Evolutionary conservation across 1,284 basidiomycete species (phyloP).

Genomic region (Takashimella tepidaria): DNA sequence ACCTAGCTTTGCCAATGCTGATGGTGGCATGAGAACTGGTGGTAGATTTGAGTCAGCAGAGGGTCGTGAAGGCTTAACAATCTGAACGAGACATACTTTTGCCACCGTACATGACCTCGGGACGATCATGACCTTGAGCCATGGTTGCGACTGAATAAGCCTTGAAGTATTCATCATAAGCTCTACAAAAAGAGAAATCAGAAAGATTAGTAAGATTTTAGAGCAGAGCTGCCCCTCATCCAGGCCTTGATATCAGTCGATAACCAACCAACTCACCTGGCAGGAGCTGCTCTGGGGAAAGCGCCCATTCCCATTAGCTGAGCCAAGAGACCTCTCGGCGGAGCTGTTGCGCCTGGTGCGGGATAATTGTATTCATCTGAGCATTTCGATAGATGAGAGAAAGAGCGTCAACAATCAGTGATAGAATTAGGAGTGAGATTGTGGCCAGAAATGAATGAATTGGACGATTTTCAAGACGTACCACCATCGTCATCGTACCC

Average conservation of each 20-base stretch:
- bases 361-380: slow-evolving; percentile 19
- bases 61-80: not conserved
- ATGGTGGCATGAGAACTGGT: slow-evolving; percentile 93
- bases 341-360: slow-evolving; percentile 9
- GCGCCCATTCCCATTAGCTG: slow-evolving; percentile 27
- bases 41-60: slow-evolving; percentile 10
- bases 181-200: too few relatives aligned
- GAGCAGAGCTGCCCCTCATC: too few relatives aligned
- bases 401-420: not conserved
- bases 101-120: slow-evolving; percentile 64
- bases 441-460: not conserved
- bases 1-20: slow-evolving; percentile 81
- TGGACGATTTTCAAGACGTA: slow-evolving; percentile 11
- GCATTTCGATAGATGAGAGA: not conserved
- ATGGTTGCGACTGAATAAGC: slow-evolving; percentile 49
- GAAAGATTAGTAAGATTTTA: too few relatives aligned
- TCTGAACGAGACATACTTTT: slow-evolving; percentile 69
- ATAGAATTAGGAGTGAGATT: too few relatives aligned
- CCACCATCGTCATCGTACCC: slow-evolving; percentile 44
- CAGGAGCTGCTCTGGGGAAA: slow-evolving; percentile 17
- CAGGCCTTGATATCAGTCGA: not conserved
- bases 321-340: slow-evolving; percentile 25
- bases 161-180: slow-evolving; percentile 48
- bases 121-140: slow-evolving; percentile 40
- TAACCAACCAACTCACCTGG: slow-evolving; percentile 17